These are phyloP conservation scores for Teunomyces funiuensis DNA, from an alignment of 805 yeast genomes.

Conservation along the genomic window DNA sequence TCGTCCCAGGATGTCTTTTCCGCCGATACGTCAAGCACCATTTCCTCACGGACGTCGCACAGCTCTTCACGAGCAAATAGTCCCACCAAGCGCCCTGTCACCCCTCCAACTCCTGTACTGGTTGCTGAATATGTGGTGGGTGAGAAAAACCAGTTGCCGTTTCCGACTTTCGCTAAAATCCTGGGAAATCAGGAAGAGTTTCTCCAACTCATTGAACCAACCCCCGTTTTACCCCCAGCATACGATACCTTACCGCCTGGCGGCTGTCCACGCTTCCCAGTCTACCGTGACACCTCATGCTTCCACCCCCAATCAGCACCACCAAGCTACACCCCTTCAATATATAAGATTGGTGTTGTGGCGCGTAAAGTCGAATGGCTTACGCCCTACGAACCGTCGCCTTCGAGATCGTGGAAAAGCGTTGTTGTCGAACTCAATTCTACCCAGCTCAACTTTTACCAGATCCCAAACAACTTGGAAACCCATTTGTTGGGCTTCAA, in stretches of 20 bases:
- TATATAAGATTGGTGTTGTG: constrained; percentile 56
- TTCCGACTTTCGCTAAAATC: not conserved
- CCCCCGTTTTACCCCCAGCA: constrained; percentile 38
- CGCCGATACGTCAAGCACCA: constrained; percentile 2
- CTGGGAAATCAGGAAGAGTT: constrained; percentile 8
- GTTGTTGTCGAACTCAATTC: constrained; percentile 76
- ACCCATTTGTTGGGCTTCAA: constrained; percentile 22
- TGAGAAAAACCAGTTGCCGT: too few relatives aligned
- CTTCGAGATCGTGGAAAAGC: constrained; percentile 67
- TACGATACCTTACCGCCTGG: constrained; percentile 43
- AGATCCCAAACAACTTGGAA: constrained; percentile 36
- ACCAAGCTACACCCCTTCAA: constrained; percentile 69
- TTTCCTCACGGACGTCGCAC: constrained; percentile 8
- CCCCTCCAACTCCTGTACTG: constrained; percentile 9
- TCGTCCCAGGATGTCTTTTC: constrained; percentile 8
- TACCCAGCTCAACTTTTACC: constrained; percentile 77
- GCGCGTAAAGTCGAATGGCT: constrained; percentile 72
- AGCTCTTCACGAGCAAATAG: constrained; percentile 7
- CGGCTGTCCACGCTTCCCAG: constrained; percentile 42
- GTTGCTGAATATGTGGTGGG: not conserved
- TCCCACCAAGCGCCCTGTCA: constrained; percentile 7
- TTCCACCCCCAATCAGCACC: constrained; percentile 22
- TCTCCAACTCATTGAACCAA: constrained; percentile 37
- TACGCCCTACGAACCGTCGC: constrained; percentile 72
- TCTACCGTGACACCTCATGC: constrained; percentile 12